Percentiles rank a stretch among this genome's conserved stretches.
Conservation (phyloP, 2,329 filamentous ascomycete genomes). For the Curvularia sp. region DNA sequence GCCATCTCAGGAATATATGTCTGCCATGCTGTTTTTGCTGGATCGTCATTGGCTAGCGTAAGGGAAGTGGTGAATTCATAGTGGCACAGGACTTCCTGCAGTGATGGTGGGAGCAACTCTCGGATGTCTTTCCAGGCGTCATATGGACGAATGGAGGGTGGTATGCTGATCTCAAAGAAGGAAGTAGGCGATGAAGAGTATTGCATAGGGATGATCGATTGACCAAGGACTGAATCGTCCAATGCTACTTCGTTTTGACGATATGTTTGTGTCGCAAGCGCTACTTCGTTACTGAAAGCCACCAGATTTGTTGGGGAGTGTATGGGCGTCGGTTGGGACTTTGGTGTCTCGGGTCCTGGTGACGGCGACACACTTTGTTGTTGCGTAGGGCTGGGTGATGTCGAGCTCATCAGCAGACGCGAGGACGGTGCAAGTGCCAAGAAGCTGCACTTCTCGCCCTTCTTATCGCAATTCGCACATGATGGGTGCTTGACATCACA, state of each 20-base stretch:
- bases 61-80: constrained; percentile 45
- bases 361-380: constrained; percentile 8
- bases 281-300: constrained; percentile 15
- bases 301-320: constrained; percentile 12
- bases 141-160: constrained; percentile 32
- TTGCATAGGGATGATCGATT: background rate
- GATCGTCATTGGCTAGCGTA: constrained; percentile 39
- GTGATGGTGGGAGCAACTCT: constrained; percentile 30
- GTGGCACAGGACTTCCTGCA: constrained; percentile 42
- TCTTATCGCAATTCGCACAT: constrained; percentile 45
- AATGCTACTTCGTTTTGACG: constrained; percentile 20
- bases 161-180: constrained; percentile 25
- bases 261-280: constrained; percentile 17
- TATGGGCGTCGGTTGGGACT: background rate
- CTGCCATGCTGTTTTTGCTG: constrained; percentile 45
- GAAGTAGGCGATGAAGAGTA: background rate
- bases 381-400: constrained; percentile 16
- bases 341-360: constrained; percentile 10
- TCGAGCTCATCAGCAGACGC: constrained; percentile 29
- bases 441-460: constrained; percentile 44
- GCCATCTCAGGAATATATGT: constrained; percentile 49
- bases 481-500: constrained; percentile 44
- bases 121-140: constrained; percentile 42
- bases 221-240: constrained; percentile 8
- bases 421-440: constrained; percentile 43